Evolutionary conservation across 2,329 filamentous ascomycete species (phyloP), one percentile per base, ranked within the genome.

Genomic region (Leptographium galeiforme): DNA sequence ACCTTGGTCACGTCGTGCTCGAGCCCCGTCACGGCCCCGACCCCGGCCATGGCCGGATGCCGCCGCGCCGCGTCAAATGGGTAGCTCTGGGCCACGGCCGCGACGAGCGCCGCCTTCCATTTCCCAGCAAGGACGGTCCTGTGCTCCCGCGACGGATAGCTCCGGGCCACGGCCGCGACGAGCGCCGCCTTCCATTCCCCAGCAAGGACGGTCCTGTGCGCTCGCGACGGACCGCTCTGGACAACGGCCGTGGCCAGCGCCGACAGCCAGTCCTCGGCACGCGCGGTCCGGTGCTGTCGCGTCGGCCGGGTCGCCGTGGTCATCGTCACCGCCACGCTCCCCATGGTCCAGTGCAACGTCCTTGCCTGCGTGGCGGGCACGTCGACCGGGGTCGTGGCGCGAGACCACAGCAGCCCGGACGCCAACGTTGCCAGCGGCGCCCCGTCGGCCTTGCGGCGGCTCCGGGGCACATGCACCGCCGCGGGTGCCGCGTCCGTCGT

Each of bases 31-130:
- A 49, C 55, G 52, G 62, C 7, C 14, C 32, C 2, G 19, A 19
- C 32, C 32, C 62, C 62, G n/a, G 60, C 58, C 44, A 68, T 65
- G 30, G 66, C 67, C 2, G 68, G 67, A 55, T 69, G 67, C 44
- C 60, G 55, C 44, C 57, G 56, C 14, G 66, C 56, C 10, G 63
- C 55, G 52, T 68, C 62, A 38, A 66, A 64, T 6, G 57, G 54
- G 57, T 43, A 60, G 40, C 67, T 67, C 41, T 63, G 62, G 6
- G 60, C 55, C 30, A 69, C 57, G 18, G 70, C 65, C 41, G 64
- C 62, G 12, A 61, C 55, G 14, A 69, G 61, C 6, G 63, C 67
- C 1, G 53, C 57, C 36, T 66, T 61, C 72, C 72, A 73, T 49
- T 68, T 62, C 1, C 51, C 61, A 14, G 51, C 54, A 30, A 57